Conservation (phyloP, 371 early-diverging fungal genomes). For the Apophysomyces elegans region DNA sequence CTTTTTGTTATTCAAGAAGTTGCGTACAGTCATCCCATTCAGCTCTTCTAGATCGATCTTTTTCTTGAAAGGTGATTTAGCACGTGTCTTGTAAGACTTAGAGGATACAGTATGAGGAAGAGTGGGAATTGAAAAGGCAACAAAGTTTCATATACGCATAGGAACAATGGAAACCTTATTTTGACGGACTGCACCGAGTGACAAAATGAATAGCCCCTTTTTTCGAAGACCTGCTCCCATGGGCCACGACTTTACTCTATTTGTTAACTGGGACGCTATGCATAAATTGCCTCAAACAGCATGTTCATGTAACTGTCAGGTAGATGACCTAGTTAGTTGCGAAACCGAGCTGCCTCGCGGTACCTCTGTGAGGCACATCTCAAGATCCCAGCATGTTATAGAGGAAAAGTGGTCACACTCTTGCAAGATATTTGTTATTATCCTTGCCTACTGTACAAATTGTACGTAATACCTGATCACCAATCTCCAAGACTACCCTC, state of each 20-base stretch:
- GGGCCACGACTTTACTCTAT: too few relatives aligned
- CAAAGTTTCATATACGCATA: neutral
- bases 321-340: neutral
- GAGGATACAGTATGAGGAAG: neutral
- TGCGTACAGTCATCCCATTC: too few relatives aligned
- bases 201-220: too few relatives aligned
- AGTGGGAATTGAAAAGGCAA: neutral
- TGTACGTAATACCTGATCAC: neutral
- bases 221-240: too few relatives aligned
- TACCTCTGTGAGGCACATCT: neutral
- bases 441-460: neutral
- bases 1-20: too few relatives aligned
- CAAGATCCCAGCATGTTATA: neutral
- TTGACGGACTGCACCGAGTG: neutral
- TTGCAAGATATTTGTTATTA: too few relatives aligned
- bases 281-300: too few relatives aligned
- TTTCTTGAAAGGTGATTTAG: too few relatives aligned
- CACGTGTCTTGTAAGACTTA: too few relatives aligned
- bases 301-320: too few relatives aligned
- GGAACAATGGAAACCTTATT: slow-evolving; percentile 5
- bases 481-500: neutral
- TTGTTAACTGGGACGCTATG: too few relatives aligned
- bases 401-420: neutral
- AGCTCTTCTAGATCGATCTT: too few relatives aligned
- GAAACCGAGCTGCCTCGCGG: neutral